phyloP scores from a whole-genome alignment of 768 basidiomycete species.

The Pholiota conissans region DNA sequence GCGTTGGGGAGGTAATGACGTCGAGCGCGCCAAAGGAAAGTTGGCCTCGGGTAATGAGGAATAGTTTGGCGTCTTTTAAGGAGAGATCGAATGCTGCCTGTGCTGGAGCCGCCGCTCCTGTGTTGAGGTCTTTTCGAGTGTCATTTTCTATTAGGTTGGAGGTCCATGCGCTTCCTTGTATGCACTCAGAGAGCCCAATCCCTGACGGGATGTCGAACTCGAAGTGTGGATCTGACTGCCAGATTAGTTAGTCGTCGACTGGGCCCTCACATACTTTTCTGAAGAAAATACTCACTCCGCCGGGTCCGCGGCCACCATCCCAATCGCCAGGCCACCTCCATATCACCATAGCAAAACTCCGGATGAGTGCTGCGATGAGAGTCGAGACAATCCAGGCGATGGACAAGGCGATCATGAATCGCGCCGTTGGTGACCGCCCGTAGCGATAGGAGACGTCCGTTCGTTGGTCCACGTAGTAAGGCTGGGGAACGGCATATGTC shows the following conservation, averaged over 20 bases:
- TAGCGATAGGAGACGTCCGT: neutral
- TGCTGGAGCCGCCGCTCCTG: too few species aligned
- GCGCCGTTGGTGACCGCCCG: neutral
- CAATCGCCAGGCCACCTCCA: neutral
- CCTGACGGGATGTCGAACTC: slow-evolving; percentile 5
- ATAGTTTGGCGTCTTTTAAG: slow-evolving; percentile 24
- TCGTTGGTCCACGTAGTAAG: neutral
- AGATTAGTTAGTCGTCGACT: slow-evolving; percentile 23
- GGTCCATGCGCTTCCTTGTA: neutral
- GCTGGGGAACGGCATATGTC: neutral
- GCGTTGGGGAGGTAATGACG: slow-evolving; percentile 4
- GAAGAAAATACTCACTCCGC: too few species aligned
- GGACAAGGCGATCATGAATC: neutral
- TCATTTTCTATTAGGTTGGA: slow-evolving; percentile 16
- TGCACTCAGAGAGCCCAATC: neutral
- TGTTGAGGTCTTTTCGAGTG: too few species aligned
- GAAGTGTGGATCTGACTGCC: neutral
- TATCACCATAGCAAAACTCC: neutral
- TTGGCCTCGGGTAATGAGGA: slow-evolving; percentile 30
- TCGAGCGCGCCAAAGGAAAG: slow-evolving; percentile 24
- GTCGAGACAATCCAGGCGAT: neutral
- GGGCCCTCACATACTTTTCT: too few species aligned
- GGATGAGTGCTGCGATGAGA: neutral
- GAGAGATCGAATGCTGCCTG: slow-evolving; percentile 28
- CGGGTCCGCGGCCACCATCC: too few species aligned